Conservation (phyloP, 2,329 filamentous ascomycete genomes). For the Furcasterigmium furcatum region DNA sequence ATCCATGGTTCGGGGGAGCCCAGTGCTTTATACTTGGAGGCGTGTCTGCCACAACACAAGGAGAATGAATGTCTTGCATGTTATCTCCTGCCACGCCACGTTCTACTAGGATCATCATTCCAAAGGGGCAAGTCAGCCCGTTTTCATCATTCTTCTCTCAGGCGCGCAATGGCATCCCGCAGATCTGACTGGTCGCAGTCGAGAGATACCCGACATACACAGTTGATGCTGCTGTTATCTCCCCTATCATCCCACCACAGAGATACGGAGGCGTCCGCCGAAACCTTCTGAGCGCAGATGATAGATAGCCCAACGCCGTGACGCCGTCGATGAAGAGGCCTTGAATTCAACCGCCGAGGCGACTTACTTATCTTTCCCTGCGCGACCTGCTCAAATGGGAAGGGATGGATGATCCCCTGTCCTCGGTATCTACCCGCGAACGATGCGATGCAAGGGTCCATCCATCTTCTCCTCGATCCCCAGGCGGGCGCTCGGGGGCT, state of each 20-base stretch:
- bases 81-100: background rate
- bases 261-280: background rate
- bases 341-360: too few relatives aligned
- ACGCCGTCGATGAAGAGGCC: background rate
- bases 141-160: background rate
- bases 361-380: background rate
- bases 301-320: background rate
- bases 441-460: background rate
- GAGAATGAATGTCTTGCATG: background rate
- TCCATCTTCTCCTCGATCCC: background rate
- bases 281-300: background rate
- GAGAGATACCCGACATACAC: background rate
- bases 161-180: background rate
- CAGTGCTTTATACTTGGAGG: too few relatives aligned
- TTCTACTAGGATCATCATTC: background rate
- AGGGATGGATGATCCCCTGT: background rate
- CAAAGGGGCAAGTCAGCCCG: background rate
- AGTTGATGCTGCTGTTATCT: background rate
- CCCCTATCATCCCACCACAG: background rate
- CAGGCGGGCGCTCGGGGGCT: too few relatives aligned
- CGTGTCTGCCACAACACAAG: too few relatives aligned
- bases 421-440: background rate
- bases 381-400: background rate
- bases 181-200: background rate
- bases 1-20: too few relatives aligned